Evolutionary conservation across 768 basidiomycete genomes (phyloP).

Genomic region (Sutorius australiensis): DNA sequence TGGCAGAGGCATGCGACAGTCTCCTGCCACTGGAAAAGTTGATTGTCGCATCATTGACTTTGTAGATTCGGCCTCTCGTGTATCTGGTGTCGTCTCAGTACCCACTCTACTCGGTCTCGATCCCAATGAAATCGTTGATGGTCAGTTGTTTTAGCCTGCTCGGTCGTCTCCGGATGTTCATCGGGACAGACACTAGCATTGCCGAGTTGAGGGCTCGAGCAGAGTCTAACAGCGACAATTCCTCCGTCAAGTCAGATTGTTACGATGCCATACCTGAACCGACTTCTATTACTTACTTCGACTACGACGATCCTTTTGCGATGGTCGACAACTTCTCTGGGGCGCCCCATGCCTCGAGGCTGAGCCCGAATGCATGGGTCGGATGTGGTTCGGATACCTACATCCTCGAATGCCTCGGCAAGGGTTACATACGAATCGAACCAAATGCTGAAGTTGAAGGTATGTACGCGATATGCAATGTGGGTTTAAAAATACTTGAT

Average conservation of each 20-base stretch:
- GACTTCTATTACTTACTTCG: constrained; percentile 65
- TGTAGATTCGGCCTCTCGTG: constrained; percentile 68
- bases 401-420: constrained; percentile 71
- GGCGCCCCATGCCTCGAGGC: constrained; percentile 46
- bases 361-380: constrained; percentile 74
- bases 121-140: constrained; percentile 59
- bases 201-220: constrained; percentile 45
- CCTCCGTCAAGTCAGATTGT: constrained; percentile 17
- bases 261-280: constrained; percentile 47
- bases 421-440: constrained; percentile 65
- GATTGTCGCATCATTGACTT: constrained; percentile 92
- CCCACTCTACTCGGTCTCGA: constrained; percentile 87
- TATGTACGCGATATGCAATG: constrained; percentile 11
- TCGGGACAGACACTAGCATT: constrained; percentile 46
- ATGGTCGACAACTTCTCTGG: constrained; percentile 49
- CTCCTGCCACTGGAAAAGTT: constrained; percentile 71
- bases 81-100: constrained; percentile 68
- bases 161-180: neutral
- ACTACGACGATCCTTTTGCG: constrained; percentile 72
- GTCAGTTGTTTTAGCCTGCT: constrained; percentile 32
- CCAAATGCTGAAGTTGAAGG: constrained; percentile 37
- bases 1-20: constrained; percentile 87
- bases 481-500: constrained; percentile 3
- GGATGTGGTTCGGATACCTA: constrained; percentile 68
- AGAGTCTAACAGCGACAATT: constrained; percentile 11